phyloP scores from a whole-genome alignment of 345 rosid genomes.

The Ailanthus altissimus region DNA sequence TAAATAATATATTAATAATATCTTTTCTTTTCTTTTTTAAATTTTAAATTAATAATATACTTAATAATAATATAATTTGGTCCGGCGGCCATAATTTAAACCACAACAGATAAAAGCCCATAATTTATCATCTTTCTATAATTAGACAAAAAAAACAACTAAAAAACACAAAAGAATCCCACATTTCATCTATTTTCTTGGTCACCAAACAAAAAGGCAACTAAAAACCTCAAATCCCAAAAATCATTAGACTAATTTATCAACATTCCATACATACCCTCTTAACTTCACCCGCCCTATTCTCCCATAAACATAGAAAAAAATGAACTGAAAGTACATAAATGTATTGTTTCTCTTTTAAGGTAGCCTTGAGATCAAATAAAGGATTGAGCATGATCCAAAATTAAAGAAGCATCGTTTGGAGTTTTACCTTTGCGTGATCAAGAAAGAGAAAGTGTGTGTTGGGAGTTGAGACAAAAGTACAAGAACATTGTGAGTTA shows the following conservation, averaged over 20 bases:
- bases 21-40: too few relatives aligned
- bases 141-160: too few relatives aligned
- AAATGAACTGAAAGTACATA: neutral
- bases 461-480: neutral
- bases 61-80: too few relatives aligned
- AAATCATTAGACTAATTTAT: neutral
- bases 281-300: neutral
- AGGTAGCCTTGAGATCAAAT: neutral
- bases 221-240: neutral
- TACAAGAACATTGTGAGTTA: neutral
- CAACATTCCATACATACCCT: neutral
- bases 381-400: too few relatives aligned
- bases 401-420: neutral
- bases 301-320: neutral
- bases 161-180: neutral
- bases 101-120: slow-evolving; percentile 7
- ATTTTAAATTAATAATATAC: too few relatives aligned
- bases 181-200: slow-evolving; percentile 9
- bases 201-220: neutral
- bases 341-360: neutral
- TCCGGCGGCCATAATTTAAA: too few relatives aligned
- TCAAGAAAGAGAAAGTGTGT: neutral
- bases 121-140: neutral
- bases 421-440: slow-evolving; percentile 6
- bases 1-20: too few relatives aligned